Conservation (phyloP, 2,329 filamentous ascomycete genomes). For the Diplodia scrobiculata region DNA sequence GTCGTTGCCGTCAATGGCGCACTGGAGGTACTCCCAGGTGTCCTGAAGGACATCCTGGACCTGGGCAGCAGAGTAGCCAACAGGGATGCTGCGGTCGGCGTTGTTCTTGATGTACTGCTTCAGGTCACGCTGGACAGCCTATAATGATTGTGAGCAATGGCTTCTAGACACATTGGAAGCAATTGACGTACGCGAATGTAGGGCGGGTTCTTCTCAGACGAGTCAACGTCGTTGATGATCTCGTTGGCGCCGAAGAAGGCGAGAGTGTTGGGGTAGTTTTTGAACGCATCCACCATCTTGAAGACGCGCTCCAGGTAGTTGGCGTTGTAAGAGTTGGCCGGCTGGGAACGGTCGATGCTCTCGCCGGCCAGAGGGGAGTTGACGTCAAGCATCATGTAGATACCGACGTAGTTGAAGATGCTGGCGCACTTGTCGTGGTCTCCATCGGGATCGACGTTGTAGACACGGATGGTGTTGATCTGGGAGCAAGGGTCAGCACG, state of each 20-base stretch:
- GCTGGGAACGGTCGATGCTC: conserved; percentile 59
- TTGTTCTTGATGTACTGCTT: conserved; percentile 68
- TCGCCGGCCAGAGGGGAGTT: conserved; percentile 62
- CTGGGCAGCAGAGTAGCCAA: conserved; percentile 73
- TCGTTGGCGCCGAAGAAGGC: conserved; percentile 71
- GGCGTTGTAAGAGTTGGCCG: conserved; percentile 58
- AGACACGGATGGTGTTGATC: conserved; percentile 66
- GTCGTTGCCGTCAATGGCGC: conserved; percentile 57
- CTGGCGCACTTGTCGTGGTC: conserved; percentile 65
- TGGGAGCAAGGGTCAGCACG: conserved; percentile 33
- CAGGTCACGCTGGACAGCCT: conserved; percentile 66
- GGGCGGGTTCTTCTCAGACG: conserved; percentile 55
- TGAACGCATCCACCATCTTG: conserved; percentile 66
- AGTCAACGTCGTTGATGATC: conserved; percentile 63
- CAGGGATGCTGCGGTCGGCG: conserved; percentile 60
- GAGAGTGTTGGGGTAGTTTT: conserved; percentile 65
- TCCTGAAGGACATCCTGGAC: conserved; percentile 73
- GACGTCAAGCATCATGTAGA: conserved; percentile 68
- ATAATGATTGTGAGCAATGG: conserved; percentile 29
- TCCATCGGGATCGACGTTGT: conserved; percentile 62
- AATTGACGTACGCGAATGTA: conserved; percentile 56
- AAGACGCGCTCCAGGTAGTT: conserved; percentile 62
- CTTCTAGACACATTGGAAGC: conserved; percentile 10
- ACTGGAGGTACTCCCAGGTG: conserved; percentile 75
- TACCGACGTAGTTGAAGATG: conserved; percentile 67